Evolutionary conservation across 1,284 basidiomycete species (phyloP).

Genomic region (Ganoderma leucocontextum): DNA sequence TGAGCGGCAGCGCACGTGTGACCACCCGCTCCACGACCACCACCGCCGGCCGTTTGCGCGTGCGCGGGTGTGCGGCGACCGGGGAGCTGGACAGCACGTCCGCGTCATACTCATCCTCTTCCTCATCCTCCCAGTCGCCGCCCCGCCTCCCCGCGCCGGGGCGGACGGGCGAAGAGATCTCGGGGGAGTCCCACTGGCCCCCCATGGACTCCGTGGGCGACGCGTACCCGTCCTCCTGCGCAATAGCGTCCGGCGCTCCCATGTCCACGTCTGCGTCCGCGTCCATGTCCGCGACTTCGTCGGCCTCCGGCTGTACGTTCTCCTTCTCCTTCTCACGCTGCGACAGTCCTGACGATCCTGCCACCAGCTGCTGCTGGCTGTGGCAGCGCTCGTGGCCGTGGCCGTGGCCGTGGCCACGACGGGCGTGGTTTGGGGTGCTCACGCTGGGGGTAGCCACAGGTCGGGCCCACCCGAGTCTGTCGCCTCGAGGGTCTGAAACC

Average conservation of each 20-base stretch:
- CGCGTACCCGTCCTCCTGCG: conserved; percentile 81
- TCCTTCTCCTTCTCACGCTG: conserved; percentile 50
- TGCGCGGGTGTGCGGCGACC: conserved; percentile 24
- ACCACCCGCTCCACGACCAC: conserved; percentile 24
- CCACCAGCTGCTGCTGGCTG: conserved; percentile 32
- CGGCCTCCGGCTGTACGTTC: conserved; percentile 44
- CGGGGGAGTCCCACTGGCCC: conserved; percentile 58
- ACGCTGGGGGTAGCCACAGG: conserved; percentile 3
- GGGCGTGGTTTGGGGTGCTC: conserved; percentile 4
- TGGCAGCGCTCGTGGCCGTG: background rate
- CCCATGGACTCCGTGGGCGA: conserved; percentile 67
- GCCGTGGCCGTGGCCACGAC: conserved; percentile 9
- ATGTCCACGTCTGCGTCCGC: conserved; percentile 59
- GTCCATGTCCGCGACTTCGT: conserved; percentile 51
- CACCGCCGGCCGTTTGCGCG: conserved; percentile 10
- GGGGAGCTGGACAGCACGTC: conserved; percentile 71
- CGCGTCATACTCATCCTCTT: conserved; percentile 57
- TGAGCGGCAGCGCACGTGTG: conserved; percentile 25
- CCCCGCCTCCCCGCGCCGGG: conserved; percentile 20
- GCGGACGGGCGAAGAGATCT: conserved; percentile 68
- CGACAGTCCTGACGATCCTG: conserved; percentile 50
- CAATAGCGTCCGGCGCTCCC: conserved; percentile 52
- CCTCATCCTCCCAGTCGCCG: conserved; percentile 22
- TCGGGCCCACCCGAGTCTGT: conserved; percentile 18
- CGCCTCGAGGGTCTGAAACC: conserved; percentile 33